Conservation (phyloP, 1,284 basidiomycete species). For the Dichomitus squalens region DNA sequence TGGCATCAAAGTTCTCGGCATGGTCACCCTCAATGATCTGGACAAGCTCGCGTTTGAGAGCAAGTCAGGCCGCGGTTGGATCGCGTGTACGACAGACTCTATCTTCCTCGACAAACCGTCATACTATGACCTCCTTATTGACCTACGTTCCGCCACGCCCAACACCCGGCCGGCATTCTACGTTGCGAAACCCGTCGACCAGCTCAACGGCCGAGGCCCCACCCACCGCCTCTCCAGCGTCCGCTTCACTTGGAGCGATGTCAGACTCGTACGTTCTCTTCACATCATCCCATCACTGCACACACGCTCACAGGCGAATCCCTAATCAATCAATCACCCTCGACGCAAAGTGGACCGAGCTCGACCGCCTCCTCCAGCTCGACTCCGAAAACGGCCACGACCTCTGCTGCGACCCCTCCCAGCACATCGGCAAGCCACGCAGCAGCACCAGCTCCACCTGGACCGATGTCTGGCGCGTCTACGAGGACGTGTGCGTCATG, state of each 20-base stretch:
- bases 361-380: slow-evolving; percentile 64
- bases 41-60: slow-evolving; percentile 59
- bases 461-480: slow-evolving; percentile 77
- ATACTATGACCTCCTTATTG: slow-evolving; percentile 76
- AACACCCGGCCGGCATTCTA: slow-evolving; percentile 66
- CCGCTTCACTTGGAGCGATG: slow-evolving; percentile 79
- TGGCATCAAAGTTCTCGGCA: slow-evolving; percentile 69
- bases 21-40: slow-evolving; percentile 74
- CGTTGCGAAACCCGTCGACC: slow-evolving; percentile 50
- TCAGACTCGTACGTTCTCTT: slow-evolving; percentile 58
- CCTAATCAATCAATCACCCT: background rate
- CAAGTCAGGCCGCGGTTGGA: slow-evolving; percentile 67
- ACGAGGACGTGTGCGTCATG: slow-evolving; percentile 79
- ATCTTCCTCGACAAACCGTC: slow-evolving; percentile 78
- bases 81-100: slow-evolving; percentile 83
- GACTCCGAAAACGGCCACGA: slow-evolving; percentile 38
- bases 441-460: slow-evolving; percentile 48
- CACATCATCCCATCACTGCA: background rate
- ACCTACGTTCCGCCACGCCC: slow-evolving; percentile 67
- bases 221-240: slow-evolving; percentile 60
- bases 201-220: slow-evolving; percentile 40
- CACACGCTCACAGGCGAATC: background rate
- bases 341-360: slow-evolving; percentile 64
- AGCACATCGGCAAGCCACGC: slow-evolving; percentile 17
- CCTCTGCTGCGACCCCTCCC: slow-evolving; percentile 26